A percentile compares a stretch with the other conserved stretches of the same genome.
These are phyloP conservation scores for Linderniella brevidens DNA, from an alignment of 257 asterid genomes.

Conservation along the genomic window DNA sequence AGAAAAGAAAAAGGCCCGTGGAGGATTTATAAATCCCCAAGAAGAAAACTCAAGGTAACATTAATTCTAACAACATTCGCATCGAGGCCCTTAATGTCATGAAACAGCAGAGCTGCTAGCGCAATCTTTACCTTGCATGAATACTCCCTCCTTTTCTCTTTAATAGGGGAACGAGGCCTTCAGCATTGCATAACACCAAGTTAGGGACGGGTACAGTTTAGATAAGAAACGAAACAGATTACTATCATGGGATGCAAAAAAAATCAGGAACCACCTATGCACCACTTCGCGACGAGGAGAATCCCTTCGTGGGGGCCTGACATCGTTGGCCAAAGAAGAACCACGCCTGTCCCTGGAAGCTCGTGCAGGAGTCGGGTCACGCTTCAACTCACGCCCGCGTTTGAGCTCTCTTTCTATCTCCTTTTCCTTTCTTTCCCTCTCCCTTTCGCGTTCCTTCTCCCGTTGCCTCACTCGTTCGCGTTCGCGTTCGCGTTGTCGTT, in stretches of 20 bases:
- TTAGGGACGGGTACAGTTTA: constrained; percentile 58
- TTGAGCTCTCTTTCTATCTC: constrained; percentile 56
- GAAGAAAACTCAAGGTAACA: background rate
- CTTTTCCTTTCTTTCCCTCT: constrained; percentile 48
- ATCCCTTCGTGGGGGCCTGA: constrained; percentile 50
- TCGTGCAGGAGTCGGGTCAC: constrained; percentile 65
- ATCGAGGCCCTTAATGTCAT: constrained; percentile 20
- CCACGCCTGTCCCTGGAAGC: constrained; percentile 66
- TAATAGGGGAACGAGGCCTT: constrained; percentile 95
- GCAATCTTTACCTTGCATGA: constrained; percentile 80
- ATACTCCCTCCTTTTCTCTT: constrained; percentile 86
- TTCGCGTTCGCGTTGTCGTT: constrained; percentile 35
- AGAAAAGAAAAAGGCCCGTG: too few species aligned
- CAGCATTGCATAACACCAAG: constrained; percentile 71
- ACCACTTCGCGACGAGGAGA: constrained; percentile 70
- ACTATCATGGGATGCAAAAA: constrained; percentile 42
- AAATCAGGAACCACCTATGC: constrained; percentile 76
- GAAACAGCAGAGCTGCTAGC: constrained; percentile 31
- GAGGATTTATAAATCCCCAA: too few species aligned
- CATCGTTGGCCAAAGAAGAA: constrained; percentile 54
- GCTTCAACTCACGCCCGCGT: constrained; percentile 43
- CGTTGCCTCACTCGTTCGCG: constrained; percentile 33
- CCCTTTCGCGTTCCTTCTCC: constrained; percentile 40
- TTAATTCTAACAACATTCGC: constrained; percentile 13
- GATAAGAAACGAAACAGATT: constrained; percentile 46